Percentiles rank a stretch among this genome's conserved stretches.
Evolutionary conservation across 106 monocot genomes (phyloP).

Genomic region (Allium cepa): DNA sequence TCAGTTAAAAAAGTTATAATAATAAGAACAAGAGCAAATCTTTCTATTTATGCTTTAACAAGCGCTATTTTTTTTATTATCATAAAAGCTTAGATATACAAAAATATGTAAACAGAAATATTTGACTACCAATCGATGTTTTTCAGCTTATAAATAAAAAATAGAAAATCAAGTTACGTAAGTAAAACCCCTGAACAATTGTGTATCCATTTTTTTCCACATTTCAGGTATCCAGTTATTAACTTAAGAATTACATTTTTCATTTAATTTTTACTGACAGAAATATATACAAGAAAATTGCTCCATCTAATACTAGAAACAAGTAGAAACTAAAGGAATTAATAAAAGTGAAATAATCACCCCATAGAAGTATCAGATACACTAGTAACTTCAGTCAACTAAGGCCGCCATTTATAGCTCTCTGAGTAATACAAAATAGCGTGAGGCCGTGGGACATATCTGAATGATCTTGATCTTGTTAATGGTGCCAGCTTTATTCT

Average conservation of each 20-base stretch:
- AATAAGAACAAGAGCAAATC: too few relatives aligned
- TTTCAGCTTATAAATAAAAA: too few relatives aligned
- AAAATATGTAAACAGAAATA: too few relatives aligned
- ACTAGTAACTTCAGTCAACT: conserved; percentile 24
- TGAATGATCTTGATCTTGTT: conserved; percentile 24
- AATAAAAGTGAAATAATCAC: not conserved
- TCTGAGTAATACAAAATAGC: conserved; percentile 28
- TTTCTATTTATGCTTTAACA: too few relatives aligned
- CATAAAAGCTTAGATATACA: too few relatives aligned
- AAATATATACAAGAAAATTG: not conserved
- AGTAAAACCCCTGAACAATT: too few relatives aligned
- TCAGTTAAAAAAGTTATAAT: too few relatives aligned
- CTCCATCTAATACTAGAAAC: not conserved
- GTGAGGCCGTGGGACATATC: conserved; percentile 22
- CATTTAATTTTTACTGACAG: not conserved
- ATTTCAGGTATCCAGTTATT: too few relatives aligned
- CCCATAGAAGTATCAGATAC: conserved; percentile 24
- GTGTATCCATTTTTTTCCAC: too few relatives aligned
- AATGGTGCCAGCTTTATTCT: conserved; percentile 17
- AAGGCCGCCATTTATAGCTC: conserved; percentile 21
- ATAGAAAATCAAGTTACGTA: too few relatives aligned
- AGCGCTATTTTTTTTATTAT: too few relatives aligned
- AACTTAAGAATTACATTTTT: not conserved
- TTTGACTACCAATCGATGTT: too few relatives aligned
- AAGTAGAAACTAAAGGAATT: not conserved